These are phyloP conservation scores for Russula griseocarnosa DNA, from an alignment of 768 basidiomycete species.

Conservation along the genomic window DNA sequence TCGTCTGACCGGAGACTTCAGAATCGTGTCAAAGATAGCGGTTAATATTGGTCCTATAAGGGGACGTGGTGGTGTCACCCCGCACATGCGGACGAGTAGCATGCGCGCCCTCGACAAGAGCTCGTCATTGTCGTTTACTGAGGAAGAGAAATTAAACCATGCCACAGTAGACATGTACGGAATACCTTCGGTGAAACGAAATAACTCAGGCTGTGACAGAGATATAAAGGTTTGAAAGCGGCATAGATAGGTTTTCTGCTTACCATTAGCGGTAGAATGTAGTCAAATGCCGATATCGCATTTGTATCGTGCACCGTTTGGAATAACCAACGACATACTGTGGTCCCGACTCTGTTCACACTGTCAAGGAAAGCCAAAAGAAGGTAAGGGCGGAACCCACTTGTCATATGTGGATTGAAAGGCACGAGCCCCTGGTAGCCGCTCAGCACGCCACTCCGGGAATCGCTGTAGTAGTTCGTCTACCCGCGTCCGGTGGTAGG, in stretches of 20 bases:
- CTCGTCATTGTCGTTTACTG: constrained; percentile 73
- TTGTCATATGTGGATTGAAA: constrained; percentile 86
- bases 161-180: background rate
- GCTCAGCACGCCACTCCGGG: constrained; percentile 63
- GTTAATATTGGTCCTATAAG: constrained; percentile 67
- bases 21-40: constrained; percentile 72
- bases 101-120: constrained; percentile 59
- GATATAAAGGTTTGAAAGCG: constrained; percentile 14
- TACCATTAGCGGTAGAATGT: constrained; percentile 78
- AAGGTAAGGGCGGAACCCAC: constrained; percentile 35
- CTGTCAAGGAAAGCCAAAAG: background rate
- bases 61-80: constrained; percentile 69
- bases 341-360: constrained; percentile 51
- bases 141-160: constrained; percentile 3
- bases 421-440: constrained; percentile 70
- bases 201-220: constrained; percentile 58
- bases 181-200: constrained; percentile 68
- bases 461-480: constrained; percentile 59
- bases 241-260: constrained; percentile 28
- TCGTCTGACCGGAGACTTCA: constrained; percentile 60
- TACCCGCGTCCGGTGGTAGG: constrained; percentile 57
- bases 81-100: constrained; percentile 80
- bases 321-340: constrained; percentile 75
- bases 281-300: constrained; percentile 73
- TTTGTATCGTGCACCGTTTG: constrained; percentile 71